Evolutionary conservation across 2,329 filamentous ascomycete species (phyloP).

Genomic region (Mycosphaerella sp.): DNA sequence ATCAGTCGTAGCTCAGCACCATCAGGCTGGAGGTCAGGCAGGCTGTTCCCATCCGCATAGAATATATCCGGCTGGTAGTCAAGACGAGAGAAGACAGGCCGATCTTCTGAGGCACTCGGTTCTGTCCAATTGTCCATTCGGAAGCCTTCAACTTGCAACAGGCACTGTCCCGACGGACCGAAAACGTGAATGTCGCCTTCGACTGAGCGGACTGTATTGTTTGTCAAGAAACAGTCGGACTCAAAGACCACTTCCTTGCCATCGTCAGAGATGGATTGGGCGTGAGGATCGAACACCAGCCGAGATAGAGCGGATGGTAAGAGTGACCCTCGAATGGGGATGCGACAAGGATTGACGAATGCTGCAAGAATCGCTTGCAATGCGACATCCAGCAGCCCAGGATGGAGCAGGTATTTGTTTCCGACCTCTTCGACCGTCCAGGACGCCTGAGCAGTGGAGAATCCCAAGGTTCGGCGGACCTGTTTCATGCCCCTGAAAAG

Average conservation of each 20-base stretch:
- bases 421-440: conserved; percentile 18
- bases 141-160: conserved; percentile 19
- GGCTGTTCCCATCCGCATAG: conserved; percentile 12
- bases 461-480: conserved; percentile 14
- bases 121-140: conserved; percentile 18
- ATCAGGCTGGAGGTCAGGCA: conserved; percentile 11
- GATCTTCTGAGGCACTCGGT: conserved; percentile 13
- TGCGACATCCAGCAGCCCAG: conserved; percentile 29
- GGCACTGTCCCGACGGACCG: conserved; percentile 15
- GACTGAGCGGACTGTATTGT: conserved; percentile 15
- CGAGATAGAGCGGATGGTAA: conserved; percentile 16
- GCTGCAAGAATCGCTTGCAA: conserved; percentile 32
- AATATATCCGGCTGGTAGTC: conserved; percentile 17
- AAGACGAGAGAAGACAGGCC: conserved; percentile 15
- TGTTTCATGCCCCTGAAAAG: conserved; percentile 19
- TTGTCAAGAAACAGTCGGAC: conserved; percentile 17
- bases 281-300: conserved; percentile 16
- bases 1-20: conserved; percentile 10
- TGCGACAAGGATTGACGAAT: conserved; percentile 24
- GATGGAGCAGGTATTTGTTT: conserved; percentile 25
- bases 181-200: conserved; percentile 21
- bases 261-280: conserved; percentile 22
- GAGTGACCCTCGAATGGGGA: conserved; percentile 17
- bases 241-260: conserved; percentile 16
- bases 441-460: conserved; percentile 14